Evolutionary conservation across 495 filamentous ascomycete genomes (phyloP).

Genomic region (Daldinia vernicosa): DNA sequence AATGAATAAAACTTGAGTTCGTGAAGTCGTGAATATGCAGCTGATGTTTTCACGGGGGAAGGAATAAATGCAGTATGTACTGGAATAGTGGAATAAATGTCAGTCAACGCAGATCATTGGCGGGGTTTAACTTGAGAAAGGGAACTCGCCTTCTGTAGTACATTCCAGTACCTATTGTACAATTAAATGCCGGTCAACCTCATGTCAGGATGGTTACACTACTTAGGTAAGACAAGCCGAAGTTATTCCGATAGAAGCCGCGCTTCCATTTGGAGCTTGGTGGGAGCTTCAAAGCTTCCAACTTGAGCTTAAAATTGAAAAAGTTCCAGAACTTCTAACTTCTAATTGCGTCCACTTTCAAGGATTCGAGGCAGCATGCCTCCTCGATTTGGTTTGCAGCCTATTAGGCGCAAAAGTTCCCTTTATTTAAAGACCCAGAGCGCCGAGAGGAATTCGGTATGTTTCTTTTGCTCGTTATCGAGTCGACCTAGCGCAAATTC

Average conservation of each 20-base stretch:
- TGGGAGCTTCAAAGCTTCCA: neutral
- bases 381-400: conserved; percentile 47
- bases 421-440: conserved; percentile 3
- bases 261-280: neutral
- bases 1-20: neutral
- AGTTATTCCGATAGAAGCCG: conserved; percentile 18
- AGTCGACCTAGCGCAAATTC: conserved; percentile 20
- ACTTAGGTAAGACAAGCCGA: conserved; percentile 11
- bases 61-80: neutral
- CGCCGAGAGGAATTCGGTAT: conserved; percentile 43
- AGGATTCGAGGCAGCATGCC: conserved; percentile 43
- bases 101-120: conserved; percentile 3
- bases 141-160: neutral
- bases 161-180: conserved; percentile 20
- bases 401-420: conserved; percentile 27
- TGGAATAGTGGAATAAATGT: neutral
- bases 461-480: conserved; percentile 56
- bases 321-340: conserved; percentile 10
- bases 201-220: neutral
- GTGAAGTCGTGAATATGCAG: neutral
- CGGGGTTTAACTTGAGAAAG: neutral
- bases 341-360: conserved; percentile 16
- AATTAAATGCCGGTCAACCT: neutral
- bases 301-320: conserved; percentile 5
- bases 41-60: neutral